These are phyloP conservation scores for Penicillium manginii DNA, from an alignment of 495 filamentous ascomycete species.

Conservation along the genomic window DNA sequence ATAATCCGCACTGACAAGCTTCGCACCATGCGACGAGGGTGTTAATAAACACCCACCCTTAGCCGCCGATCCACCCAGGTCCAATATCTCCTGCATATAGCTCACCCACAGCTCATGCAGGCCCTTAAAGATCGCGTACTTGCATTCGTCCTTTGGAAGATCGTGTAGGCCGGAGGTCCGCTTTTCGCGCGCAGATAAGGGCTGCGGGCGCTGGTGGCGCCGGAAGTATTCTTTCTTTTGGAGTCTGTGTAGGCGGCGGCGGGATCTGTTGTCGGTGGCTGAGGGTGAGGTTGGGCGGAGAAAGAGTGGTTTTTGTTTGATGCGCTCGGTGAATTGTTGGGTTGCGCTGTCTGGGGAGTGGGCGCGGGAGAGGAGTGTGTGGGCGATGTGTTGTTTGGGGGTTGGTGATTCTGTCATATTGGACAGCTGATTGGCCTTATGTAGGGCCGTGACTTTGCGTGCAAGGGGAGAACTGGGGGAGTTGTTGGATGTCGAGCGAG, in stretches of 20 bases:
- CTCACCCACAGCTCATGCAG: slow-evolving; percentile 78
- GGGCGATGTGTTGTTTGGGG: slow-evolving; percentile 56
- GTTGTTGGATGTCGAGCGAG: slow-evolving; percentile 7
- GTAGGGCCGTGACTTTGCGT: background rate
- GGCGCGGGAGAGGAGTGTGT: slow-evolving; percentile 70
- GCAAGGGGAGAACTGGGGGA: background rate
- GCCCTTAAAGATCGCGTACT: slow-evolving; percentile 75
- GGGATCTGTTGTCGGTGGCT: slow-evolving; percentile 64
- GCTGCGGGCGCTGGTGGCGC: slow-evolving; percentile 68
- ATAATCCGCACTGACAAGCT: slow-evolving; percentile 81
- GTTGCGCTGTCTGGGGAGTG: slow-evolving; percentile 70
- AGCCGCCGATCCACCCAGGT: slow-evolving; percentile 36
- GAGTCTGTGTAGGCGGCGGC: slow-evolving; percentile 61
- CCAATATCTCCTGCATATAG: slow-evolving; percentile 79
- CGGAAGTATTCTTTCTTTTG: slow-evolving; percentile 58
- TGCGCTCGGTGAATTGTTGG: slow-evolving; percentile 76
- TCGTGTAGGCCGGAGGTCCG: slow-evolving; percentile 72
- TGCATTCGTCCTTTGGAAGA: slow-evolving; percentile 66
- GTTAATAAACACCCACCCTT: slow-evolving; percentile 49
- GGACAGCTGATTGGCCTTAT: background rate
- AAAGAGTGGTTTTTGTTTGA: slow-evolving; percentile 80
- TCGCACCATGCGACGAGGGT: slow-evolving; percentile 59
- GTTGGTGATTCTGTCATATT: slow-evolving; percentile 38
- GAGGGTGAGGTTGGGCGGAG: slow-evolving; percentile 72
- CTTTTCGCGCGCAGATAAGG: slow-evolving; percentile 80